Evolutionary conservation across 345 rosid species (phyloP).

Genomic region (Syzygium grande): DNA sequence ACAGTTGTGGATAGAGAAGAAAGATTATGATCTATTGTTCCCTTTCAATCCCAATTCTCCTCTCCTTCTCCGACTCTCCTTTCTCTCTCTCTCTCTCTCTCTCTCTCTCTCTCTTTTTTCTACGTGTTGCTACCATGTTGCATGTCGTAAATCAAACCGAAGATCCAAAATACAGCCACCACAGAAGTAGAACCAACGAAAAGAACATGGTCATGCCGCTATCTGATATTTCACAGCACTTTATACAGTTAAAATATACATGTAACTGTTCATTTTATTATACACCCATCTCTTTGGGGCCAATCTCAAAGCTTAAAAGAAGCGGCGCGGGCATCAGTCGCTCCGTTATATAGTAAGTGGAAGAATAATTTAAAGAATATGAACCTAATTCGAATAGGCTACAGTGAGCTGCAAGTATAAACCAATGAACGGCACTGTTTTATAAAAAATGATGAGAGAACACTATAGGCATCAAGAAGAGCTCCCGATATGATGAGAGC

Average conservation of each 20-base stretch:
- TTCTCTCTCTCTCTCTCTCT: no score
- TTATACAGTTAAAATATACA: not conserved
- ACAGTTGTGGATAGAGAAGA: no score
- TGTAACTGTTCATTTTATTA: not conserved
- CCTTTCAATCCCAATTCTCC: no score
- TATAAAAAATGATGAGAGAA: not conserved
- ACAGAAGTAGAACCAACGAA: not conserved
- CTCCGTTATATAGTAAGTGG: not conserved
- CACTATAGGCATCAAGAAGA: not conserved
- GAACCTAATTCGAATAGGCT: not conserved
- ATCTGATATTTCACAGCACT: not conserved
- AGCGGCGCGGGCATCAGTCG: not conserved
- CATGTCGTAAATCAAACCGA: not conserved
- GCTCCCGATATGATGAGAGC: not conserved
- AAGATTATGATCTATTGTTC: no score
- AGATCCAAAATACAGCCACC: not conserved
- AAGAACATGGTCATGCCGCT: not conserved
- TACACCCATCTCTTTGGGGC: not conserved
- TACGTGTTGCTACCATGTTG: no score
- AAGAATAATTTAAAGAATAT: not conserved
- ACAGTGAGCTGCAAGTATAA: not conserved
- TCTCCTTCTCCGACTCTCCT: no score
- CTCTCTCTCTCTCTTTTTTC: no score
- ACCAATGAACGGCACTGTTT: not conserved
- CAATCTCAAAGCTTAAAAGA: not conserved